Percentiles rank a stretch among this genome's conserved stretches.
Conservation (phyloP, 2,329 filamentous ascomycete species). For the Fusarium sarcochroum region DNA sequence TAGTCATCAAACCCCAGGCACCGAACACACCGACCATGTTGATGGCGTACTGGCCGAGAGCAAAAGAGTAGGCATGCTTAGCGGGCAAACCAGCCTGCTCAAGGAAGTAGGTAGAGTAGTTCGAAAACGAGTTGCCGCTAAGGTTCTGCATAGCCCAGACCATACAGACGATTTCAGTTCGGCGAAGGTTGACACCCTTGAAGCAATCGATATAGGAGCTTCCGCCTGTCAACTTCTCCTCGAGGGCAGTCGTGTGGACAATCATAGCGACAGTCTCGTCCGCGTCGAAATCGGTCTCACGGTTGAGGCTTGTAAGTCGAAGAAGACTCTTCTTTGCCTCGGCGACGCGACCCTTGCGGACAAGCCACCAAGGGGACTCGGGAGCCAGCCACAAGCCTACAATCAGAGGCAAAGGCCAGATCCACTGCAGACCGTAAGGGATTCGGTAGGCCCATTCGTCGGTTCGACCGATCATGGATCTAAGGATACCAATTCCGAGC, state of each 20-base stretch:
- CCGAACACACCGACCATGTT: conserved; percentile 87
- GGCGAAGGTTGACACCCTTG: conserved; percentile 80
- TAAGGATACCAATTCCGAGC: conserved; percentile 81
- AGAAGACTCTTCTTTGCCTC: conserved; percentile 77
- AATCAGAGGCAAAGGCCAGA: conserved; percentile 79
- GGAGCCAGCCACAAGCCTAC: conserved; percentile 77
- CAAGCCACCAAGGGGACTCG: conserved; percentile 81
- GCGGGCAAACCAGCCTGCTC: conserved; percentile 69
- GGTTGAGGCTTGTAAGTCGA: conserved; percentile 73
- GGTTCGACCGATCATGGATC: conserved; percentile 72
- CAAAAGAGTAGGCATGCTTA: conserved; percentile 67
- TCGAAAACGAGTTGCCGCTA: conserved; percentile 74
- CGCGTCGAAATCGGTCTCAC: conserved; percentile 80
- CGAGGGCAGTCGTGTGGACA: conserved; percentile 87
- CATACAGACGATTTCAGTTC: conserved; percentile 79
- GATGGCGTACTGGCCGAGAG: conserved; percentile 75
- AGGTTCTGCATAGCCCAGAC: conserved; percentile 75
- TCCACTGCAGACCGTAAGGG: conserved; percentile 82
- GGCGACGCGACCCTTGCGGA: conserved; percentile 73
- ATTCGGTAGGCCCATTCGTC: conserved; percentile 80
- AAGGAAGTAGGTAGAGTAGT: conserved; percentile 76
- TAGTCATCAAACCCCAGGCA: conserved; percentile 84
- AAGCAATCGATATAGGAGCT: conserved; percentile 87
- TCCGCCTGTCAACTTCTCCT: conserved; percentile 80
- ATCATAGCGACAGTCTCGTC: conserved; percentile 94